Evolutionary conservation across 1,284 basidiomycete species (phyloP), one percentile per base, ranked within the genome.

Genomic region (Leucoagaricus sp.): DNA sequence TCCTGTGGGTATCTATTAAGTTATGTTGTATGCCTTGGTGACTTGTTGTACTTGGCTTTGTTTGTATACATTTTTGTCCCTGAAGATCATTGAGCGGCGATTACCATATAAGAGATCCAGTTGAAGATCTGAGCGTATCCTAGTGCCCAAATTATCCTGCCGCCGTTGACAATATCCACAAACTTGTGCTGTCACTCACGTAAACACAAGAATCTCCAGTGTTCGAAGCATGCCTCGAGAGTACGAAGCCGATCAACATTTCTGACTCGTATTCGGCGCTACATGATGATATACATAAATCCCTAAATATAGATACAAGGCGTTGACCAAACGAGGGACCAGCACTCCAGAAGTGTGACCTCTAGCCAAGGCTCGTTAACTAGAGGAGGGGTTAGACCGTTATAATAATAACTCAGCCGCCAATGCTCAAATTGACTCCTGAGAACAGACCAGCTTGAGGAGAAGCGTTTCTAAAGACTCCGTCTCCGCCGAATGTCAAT

Each of bases 1-100:
- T 52, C 55, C 50, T 53, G 47, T 54, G 50, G 59, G 55, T 55
- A 61, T 60, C 48, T 58, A 33, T 54, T 54, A 44, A 55, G 10
- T 49, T 49, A 50, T 57, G 34, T 47, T 31, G 29, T 49, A 25
- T 19, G 25, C 33, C 28, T 4, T 31, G 23, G 33, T n/a, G 15
- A 34, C 23, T 31, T 31, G 26, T 42, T 46, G 19, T 36, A 31
- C 40, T 36, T 53, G 40, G 12, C 29, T 19, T 45, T 45, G 25
- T 56, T 34, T 56, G 48, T 38, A 38, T 45, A 41, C 55, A 28
- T 17, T n/a, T n/a, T n/a, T 49, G 44, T 51, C 49, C 55, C 55
- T 57, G 55, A 52, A 45, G 46, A 53, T 54, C 57, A 19, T 13
- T 17, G n/a, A 15, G 10, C 13, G 23, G n/a, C n/a, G n/a, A n/a